A percentile compares a stretch with the other conserved stretches of the same genome.
These are phyloP conservation scores for Phyllosticta ampelicida DNA, from an alignment of 2,329 filamentous ascomycete genomes.

Conservation along the genomic window DNA sequence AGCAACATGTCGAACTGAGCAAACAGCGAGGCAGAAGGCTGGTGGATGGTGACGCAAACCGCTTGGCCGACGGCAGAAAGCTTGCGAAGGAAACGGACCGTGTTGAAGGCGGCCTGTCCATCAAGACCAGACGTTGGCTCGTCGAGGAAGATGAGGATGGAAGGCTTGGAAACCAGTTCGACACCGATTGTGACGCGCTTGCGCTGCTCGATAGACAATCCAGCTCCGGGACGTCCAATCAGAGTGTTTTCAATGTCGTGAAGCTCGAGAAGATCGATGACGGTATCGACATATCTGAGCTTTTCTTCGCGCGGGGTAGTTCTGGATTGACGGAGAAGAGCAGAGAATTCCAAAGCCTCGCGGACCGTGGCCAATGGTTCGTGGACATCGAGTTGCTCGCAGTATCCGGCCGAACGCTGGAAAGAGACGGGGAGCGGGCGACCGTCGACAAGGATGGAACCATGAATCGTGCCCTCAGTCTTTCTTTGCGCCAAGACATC, in stretches of 20 bases:
- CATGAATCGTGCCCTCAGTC: slow-evolving; percentile 9
- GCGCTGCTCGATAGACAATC: slow-evolving; percentile 50
- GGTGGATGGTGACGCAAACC: slow-evolving; percentile 78
- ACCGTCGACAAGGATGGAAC: slow-evolving; percentile 9
- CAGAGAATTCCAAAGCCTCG: slow-evolving; percentile 50
- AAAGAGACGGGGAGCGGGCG: slow-evolving; percentile 9
- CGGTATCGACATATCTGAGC: slow-evolving; percentile 48
- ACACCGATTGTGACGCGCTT: slow-evolving; percentile 52
- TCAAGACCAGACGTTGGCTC: slow-evolving; percentile 65
- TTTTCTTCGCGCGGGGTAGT: slow-evolving; percentile 44
- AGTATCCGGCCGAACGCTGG: slow-evolving; percentile 15
- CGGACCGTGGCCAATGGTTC: slow-evolving; percentile 47
- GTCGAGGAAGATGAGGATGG: slow-evolving; percentile 62
- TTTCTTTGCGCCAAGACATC: slow-evolving; percentile 9
- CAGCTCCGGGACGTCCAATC: slow-evolving; percentile 43
- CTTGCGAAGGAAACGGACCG: slow-evolving; percentile 61
- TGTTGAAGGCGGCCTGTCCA: slow-evolving; percentile 59
- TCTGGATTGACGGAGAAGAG: slow-evolving; percentile 46
- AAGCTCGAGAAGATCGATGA: slow-evolving; percentile 48
- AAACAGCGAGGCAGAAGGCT: slow-evolving; percentile 70
- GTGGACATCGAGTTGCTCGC: slow-evolving; percentile 50
- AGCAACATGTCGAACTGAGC: slow-evolving; percentile 73
- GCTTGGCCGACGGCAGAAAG: slow-evolving; percentile 67
- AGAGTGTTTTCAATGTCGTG: slow-evolving; percentile 49
- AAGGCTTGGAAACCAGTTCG: slow-evolving; percentile 49